A percentile compares a stretch with the other conserved stretches of the same genome.
These are phyloP conservation scores for Pseudoscleropodium purum DNA, from an alignment of 225 moss, liverwort and hornwort genomes.

Conservation along the genomic window DNA sequence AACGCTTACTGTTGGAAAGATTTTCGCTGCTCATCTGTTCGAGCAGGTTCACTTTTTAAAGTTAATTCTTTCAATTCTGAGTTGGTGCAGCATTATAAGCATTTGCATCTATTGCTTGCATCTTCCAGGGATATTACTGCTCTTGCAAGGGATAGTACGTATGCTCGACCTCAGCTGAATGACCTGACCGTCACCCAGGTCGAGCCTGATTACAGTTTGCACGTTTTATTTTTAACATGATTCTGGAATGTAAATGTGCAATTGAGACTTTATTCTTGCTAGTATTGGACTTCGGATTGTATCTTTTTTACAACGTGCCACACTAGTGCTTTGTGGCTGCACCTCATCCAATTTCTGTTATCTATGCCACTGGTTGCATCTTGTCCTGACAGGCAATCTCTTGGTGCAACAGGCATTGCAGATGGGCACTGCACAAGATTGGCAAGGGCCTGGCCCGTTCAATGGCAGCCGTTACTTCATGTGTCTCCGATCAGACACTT, in stretches of 20 bases:
- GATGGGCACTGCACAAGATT: conserved; percentile 78
- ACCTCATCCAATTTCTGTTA: not conserved
- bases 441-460: conserved; percentile 55
- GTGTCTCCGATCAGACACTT: conserved; percentile 85
- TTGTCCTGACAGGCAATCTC: not conserved
- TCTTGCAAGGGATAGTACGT: conserved; percentile 90
- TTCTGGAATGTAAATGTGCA: not conserved
- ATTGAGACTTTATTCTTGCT: not conserved
- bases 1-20: not conserved
- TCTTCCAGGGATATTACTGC: conserved; percentile 90
- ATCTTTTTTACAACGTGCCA: not conserved
- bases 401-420: conserved; percentile 68
- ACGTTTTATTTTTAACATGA: not conserved
- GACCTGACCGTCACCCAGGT: conserved; percentile 92
- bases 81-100: not conserved
- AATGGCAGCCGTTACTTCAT: conserved; percentile 61
- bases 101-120: not conserved
- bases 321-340: not conserved
- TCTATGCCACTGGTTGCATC: not conserved
- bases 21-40: not conserved
- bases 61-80: not conserved
- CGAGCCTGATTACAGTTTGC: not conserved
- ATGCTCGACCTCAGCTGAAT: conserved; percentile 87
- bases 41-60: not conserved
- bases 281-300: not conserved